Percentiles rank a stretch among this genome's conserved stretches.
Evolutionary conservation across 306 rosid genomes (phyloP).

Genomic region (Clitoria ternatea): DNA sequence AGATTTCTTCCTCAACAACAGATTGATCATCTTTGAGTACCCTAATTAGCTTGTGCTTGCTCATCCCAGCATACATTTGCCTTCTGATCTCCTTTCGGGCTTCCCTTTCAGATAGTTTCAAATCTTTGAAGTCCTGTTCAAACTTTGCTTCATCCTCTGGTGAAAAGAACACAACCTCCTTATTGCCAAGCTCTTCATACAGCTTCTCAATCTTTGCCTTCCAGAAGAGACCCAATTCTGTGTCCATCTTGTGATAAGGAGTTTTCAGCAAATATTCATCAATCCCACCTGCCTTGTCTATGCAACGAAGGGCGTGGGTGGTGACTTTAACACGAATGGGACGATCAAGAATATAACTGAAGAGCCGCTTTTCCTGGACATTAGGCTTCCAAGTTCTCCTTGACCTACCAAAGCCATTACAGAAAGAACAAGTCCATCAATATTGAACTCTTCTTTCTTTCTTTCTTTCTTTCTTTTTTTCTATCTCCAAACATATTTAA

Average conservation of each 20-base stretch:
- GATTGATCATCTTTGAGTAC: slow-evolving; percentile 26
- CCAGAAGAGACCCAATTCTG: slow-evolving; percentile 86
- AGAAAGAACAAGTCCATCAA: slow-evolving; percentile 24
- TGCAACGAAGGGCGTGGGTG: slow-evolving; percentile 87
- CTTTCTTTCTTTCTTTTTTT: neutral
- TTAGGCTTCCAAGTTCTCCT: slow-evolving; percentile 94
- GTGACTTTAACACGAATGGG: slow-evolving; percentile 85
- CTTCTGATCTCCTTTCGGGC: slow-evolving; percentile 58
- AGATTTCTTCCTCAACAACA: slow-evolving; percentile 19
- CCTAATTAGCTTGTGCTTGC: slow-evolving; percentile 41
- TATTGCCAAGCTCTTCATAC: slow-evolving; percentile 66
- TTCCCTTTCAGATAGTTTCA: slow-evolving; percentile 57
- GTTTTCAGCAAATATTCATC: slow-evolving; percentile 93
- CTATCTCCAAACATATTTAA: neutral
- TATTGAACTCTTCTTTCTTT: neutral
- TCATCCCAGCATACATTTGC: slow-evolving; percentile 39
- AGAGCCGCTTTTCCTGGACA: slow-evolving; percentile 89
- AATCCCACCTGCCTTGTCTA: slow-evolving; percentile 94
- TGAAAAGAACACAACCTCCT: slow-evolving; percentile 62
- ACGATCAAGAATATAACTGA: slow-evolving; percentile 82
- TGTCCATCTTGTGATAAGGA: slow-evolving; percentile 90
- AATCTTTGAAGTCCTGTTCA: slow-evolving; percentile 59
- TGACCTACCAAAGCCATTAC: slow-evolving; percentile 46
- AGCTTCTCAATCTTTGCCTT: slow-evolving; percentile 82
- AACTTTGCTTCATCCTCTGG: slow-evolving; percentile 70